Evolutionary conservation across 2,329 filamentous ascomycete genomes (phyloP).

Genomic region (Kalaharituber pfeilii): DNA sequence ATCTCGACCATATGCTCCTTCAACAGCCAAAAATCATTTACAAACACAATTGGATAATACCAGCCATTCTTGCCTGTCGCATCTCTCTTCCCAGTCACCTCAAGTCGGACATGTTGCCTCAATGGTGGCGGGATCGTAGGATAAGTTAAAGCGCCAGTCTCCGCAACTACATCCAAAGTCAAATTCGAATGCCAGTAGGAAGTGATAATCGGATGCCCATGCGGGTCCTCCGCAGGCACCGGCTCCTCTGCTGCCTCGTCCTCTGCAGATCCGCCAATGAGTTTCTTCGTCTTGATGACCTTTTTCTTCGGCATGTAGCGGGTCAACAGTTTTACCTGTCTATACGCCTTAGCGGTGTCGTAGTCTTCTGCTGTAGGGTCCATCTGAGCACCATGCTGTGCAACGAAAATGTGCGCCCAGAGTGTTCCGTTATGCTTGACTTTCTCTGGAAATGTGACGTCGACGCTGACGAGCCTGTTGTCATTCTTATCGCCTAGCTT

Average conservation of each 20-base stretch:
- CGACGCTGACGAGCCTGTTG: slow-evolving; percentile 56
- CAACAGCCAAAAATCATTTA: slow-evolving; percentile 97
- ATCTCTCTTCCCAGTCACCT: slow-evolving; percentile 66
- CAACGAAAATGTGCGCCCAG: slow-evolving; percentile 87
- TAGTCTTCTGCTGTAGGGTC: slow-evolving; percentile 59
- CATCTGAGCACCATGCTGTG: slow-evolving; percentile 53
- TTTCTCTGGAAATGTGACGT: slow-evolving; percentile 55
- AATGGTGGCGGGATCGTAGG: slow-evolving; percentile 52
- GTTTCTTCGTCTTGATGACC: slow-evolving; percentile 65
- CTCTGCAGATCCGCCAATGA: slow-evolving; percentile 40
- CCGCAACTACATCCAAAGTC: slow-evolving; percentile 70
- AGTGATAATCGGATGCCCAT: slow-evolving; percentile 47
- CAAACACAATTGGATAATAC: slow-evolving; percentile 80
- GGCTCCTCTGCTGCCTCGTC: slow-evolving; percentile 38
- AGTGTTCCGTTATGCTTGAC: slow-evolving; percentile 88
- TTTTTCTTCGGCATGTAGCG: slow-evolving; percentile 89
- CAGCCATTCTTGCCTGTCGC: slow-evolving; percentile 71
- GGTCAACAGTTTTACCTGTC: slow-evolving; percentile 71
- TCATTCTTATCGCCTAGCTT: slow-evolving; percentile 63
- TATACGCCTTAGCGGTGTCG: slow-evolving; percentile 57
- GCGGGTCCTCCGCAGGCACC: slow-evolving; percentile 25
- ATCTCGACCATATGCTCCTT: slow-evolving; percentile 77
- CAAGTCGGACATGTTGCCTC: slow-evolving; percentile 61
- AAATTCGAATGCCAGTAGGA: slow-evolving; percentile 95
- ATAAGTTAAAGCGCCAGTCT: slow-evolving; percentile 53